A percentile compares a stretch with the other conserved stretches of the same genome.
phyloP scores from a whole-genome alignment of 2,329 filamentous ascomycete species.

The Xylariaceae sp. region DNA sequence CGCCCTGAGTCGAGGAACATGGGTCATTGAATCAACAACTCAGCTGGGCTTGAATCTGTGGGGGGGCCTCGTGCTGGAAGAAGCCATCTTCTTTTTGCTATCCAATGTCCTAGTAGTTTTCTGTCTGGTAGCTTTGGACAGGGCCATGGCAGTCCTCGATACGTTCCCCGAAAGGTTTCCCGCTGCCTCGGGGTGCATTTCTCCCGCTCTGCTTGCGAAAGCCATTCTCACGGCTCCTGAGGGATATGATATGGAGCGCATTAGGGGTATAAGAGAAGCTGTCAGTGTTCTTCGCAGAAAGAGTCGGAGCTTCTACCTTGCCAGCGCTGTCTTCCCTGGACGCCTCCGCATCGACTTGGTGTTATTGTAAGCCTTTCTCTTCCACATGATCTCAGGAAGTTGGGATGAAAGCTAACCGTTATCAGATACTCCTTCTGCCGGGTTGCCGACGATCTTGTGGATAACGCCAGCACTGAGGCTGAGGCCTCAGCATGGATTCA shows the following conservation, averaged over 20 bases:
- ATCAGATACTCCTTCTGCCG: conserved; percentile 66
- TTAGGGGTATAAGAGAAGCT: conserved; percentile 56
- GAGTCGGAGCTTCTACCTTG: conserved; percentile 70
- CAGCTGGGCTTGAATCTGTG: conserved; percentile 62
- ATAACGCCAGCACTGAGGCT: conserved; percentile 51
- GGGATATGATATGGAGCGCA: conserved; percentile 54
- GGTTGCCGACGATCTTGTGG: conserved; percentile 68
- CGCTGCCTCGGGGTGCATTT: conserved; percentile 44
- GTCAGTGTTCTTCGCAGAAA: conserved; percentile 56
- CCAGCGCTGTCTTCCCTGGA: conserved; percentile 64
- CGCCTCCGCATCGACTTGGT: conserved; percentile 64
- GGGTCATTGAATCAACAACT: conserved; percentile 64
- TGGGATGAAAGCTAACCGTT: conserved; percentile 9
- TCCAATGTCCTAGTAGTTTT: conserved; percentile 68
- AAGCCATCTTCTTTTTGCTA: conserved; percentile 67
- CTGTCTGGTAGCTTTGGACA: conserved; percentile 65
- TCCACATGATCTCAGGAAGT: not conserved
- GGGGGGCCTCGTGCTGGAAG: conserved; percentile 65
- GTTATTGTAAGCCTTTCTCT: conserved; percentile 46
- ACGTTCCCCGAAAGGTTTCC: conserved; percentile 58
- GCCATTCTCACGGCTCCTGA: conserved; percentile 45
- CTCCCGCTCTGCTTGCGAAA: conserved; percentile 46
- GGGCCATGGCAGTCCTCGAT: conserved; percentile 61
- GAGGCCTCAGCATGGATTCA: conserved; percentile 56
- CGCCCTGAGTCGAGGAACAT: conserved; percentile 63